Percentiles rank a stretch among this genome's conserved stretches.
Conservation (phyloP, 805 yeast genomes). For the Spathaspora gorwiae region DNA sequence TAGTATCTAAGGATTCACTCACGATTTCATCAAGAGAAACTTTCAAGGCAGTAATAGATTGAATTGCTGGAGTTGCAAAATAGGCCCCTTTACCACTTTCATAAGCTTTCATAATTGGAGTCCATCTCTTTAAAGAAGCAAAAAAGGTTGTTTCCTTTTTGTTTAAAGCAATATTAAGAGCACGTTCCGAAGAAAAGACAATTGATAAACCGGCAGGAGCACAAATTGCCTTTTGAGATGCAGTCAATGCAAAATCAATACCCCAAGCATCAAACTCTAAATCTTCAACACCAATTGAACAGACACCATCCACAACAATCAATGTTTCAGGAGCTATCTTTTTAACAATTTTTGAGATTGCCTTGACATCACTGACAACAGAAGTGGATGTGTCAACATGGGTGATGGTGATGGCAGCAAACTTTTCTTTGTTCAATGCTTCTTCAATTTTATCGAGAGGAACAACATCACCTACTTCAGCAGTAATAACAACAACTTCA, state of each 20-base stretch:
- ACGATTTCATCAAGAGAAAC: constrained; percentile 72
- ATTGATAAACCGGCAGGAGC: constrained; percentile 90
- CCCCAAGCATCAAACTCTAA: constrained; percentile 87
- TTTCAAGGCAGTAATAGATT: constrained; percentile 74
- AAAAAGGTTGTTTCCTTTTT: constrained; percentile 52
- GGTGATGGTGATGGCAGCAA: constrained; percentile 74
- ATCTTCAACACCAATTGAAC: constrained; percentile 87
- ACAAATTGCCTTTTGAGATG: constrained; percentile 93
- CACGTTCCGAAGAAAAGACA: constrained; percentile 70
- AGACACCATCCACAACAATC: constrained; percentile 88
- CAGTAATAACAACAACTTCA: constrained; percentile 66
- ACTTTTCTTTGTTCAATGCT: constrained; percentile 48
- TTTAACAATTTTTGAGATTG: constrained; percentile 58
- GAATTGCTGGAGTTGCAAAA: constrained; percentile 97
- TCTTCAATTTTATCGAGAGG: constrained; percentile 51
- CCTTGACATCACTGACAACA: constrained; percentile 70
- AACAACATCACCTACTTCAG: constrained; percentile 70
- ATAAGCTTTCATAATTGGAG: constrained; percentile 82
- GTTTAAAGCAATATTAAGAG: constrained; percentile 54
- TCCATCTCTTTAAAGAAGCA: constrained; percentile 77
- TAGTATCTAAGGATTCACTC: constrained; percentile 46
- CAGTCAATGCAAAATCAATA: constrained; percentile 81
- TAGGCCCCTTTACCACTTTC: constrained; percentile 77
- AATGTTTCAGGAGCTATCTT: constrained; percentile 72
- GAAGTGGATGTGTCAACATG: constrained; percentile 97